Evolutionary conservation across 2,329 filamentous ascomycete species (phyloP), one percentile per base, ranked within the genome.

Genomic region (Trichoderma asperellum): DNA sequence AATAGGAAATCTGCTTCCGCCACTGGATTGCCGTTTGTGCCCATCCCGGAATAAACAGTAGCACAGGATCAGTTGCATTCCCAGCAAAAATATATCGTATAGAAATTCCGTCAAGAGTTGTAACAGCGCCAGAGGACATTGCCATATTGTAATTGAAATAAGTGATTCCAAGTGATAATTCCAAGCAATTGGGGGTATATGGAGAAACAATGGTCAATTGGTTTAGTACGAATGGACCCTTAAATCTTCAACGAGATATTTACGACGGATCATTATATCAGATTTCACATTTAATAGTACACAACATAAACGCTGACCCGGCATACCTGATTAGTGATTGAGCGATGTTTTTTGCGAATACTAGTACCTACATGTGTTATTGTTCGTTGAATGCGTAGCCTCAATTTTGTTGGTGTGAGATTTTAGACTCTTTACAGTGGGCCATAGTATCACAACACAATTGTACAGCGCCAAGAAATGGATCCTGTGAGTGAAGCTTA

Each of bases 21-120:
- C 76, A 80, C 69, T 76, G 73, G 2, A 74, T 73, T 0, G 76
- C 77, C 1, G 77, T 75, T 53, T 79, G 77, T 8, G 73, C 72
- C 77, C 78, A 79, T 35, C 77, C 77, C 2, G 76, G 66, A 60
- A 79, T 73, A 70, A 78, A 77, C 59, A 78, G 73, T 0, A 79
- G 52, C 35, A 74, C 73, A 34, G 76, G 75, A 4, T 73, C 76
- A 3, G 68, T 35, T 1, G 27, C 8, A 0, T 74, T 71, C 24
- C 70, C 69, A n/a, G 71, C 69, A 7, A 68, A 4, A 29, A 74
- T 69, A 60, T 74, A 74, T 40, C 72, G 49, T 27, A 74, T 60
- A 4, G 53, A 65, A 29, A 74, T 65, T 37, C 66, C 66, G 29
- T 68, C 66, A 27, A 37, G 58, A 32, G 64, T 67, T 35, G 64